These are phyloP conservation scores for Simplicillium aogashimaense DNA, from an alignment of 2,329 filamentous ascomycete genomes.

Conservation along the genomic window DNA sequence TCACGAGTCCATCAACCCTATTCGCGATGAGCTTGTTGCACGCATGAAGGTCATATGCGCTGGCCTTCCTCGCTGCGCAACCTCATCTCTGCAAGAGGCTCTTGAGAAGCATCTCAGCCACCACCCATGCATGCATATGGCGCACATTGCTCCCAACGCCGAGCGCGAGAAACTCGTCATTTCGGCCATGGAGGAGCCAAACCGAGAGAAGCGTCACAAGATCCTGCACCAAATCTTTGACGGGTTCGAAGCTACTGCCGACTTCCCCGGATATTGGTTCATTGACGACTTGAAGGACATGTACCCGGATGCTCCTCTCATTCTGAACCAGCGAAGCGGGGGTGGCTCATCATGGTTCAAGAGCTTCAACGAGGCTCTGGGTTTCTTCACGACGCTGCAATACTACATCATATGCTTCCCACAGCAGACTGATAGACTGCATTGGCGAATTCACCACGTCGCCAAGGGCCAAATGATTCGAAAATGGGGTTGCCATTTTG, in stretches of 20 bases:
- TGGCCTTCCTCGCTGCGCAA: conserved; percentile 23
- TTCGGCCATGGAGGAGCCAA: conserved; percentile 15
- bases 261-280: conserved; percentile 22
- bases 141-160: conserved; percentile 15
- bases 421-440: too few species aligned
- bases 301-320: conserved; percentile 21
- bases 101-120: conserved; percentile 18
- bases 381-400: too few species aligned
- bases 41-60: conserved; percentile 16
- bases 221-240: conserved; percentile 19
- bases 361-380: too few species aligned
- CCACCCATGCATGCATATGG: conserved; percentile 22
- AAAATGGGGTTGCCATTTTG: too few species aligned
- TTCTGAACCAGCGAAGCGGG: conserved; percentile 20
- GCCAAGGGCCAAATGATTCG: too few species aligned
- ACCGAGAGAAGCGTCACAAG: conserved; percentile 15
- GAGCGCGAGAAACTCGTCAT: conserved; percentile 14
- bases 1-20: too few species aligned
- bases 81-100: conserved; percentile 23
- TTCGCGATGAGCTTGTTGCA: too few species aligned
- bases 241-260: conserved; percentile 16
- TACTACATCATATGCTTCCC: too few species aligned
- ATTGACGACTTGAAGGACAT: conserved; percentile 26
- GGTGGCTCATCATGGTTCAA: conserved; percentile 14
- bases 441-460: too few species aligned